Conservation (phyloP, 1,284 basidiomycete species). For the Agroathelia rolfsii region DNA sequence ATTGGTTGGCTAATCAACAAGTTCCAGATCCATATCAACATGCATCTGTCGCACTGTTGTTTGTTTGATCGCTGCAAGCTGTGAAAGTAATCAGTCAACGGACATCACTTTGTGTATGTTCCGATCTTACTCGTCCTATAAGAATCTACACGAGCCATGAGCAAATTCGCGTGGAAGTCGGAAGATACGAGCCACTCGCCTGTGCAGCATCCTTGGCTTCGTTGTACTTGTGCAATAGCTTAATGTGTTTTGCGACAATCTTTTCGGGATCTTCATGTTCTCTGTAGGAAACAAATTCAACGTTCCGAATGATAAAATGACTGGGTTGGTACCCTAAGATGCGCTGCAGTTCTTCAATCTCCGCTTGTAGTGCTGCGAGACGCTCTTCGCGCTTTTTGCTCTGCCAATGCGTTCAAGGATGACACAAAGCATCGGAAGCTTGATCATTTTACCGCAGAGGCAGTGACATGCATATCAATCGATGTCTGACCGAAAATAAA, state of each 20-base stretch:
- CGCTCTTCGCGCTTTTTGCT: constrained; percentile 53
- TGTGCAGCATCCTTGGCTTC: constrained; percentile 76
- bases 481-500: too few species aligned
- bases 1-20: too few species aligned
- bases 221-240: constrained; percentile 64
- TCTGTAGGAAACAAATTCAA: constrained; percentile 20
- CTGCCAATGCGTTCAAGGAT: too few species aligned
- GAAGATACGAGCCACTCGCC: constrained; percentile 23
- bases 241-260: constrained; percentile 62
- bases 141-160: constrained; percentile 32
- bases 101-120: constrained; percentile 7
- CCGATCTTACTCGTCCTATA: constrained; percentile 39
- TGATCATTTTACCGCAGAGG: too few species aligned
- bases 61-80: constrained; percentile 58
- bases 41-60: constrained; percentile 65
- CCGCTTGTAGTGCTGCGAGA: constrained; percentile 38
- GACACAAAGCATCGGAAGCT: too few species aligned
- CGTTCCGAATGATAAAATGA: constrained; percentile 1
- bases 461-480: too few species aligned
- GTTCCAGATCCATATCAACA: constrained; percentile 55
- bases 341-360: constrained; percentile 40
- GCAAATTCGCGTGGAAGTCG: constrained; percentile 1
- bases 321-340: constrained; percentile 36
- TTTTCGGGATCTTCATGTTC: constrained; percentile 45
- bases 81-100: constrained; percentile 9